A percentile compares a stretch with the other conserved stretches of the same genome.
Evolutionary conservation across 371 early-diverging fungal species (phyloP).

Genomic region (Phascolomyces articulosus): DNA sequence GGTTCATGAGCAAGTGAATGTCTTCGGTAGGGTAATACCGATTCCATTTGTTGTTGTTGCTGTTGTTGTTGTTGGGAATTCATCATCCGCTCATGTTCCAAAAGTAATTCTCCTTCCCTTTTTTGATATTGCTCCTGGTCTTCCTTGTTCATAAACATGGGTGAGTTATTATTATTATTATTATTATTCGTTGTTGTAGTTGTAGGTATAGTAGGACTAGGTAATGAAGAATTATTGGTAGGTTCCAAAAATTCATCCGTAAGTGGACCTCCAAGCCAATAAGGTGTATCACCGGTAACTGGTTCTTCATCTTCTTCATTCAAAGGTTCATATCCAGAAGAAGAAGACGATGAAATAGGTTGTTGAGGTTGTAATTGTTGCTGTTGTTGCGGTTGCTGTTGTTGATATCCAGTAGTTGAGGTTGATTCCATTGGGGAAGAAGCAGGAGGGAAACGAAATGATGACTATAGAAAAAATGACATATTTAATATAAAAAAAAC

Average conservation of each 20-base stretch:
- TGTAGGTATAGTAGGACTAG: background rate
- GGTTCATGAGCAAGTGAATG: slow-evolving; percentile 28
- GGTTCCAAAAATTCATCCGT: slow-evolving; percentile 12
- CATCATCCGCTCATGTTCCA: slow-evolving; percentile 9
- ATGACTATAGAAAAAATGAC: background rate
- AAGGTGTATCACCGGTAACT: slow-evolving; percentile 13
- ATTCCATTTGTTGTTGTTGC: background rate
- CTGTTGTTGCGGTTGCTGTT: background rate
- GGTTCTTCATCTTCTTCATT: background rate
- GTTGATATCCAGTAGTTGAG: background rate
- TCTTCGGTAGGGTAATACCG: slow-evolving; percentile 24
- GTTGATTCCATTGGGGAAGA: background rate
- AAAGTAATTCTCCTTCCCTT: slow-evolving; percentile 5
- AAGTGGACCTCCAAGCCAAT: slow-evolving; percentile 19
- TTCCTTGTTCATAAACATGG: slow-evolving; percentile 1
- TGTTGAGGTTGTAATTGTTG: background rate
- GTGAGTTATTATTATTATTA: background rate
- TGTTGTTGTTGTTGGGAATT: background rate
- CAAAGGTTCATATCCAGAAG: background rate
- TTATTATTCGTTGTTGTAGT: background rate
- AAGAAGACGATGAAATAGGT: background rate
- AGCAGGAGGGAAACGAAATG: slow-evolving; percentile 12
- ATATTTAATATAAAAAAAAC: background rate
- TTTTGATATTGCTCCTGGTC: slow-evolving; percentile 9
- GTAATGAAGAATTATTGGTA: too few species aligned